These are phyloP conservation scores for Fonsecaea pedrosoi DNA, from an alignment of 2,329 filamentous ascomycete species.

Conservation along the genomic window DNA sequence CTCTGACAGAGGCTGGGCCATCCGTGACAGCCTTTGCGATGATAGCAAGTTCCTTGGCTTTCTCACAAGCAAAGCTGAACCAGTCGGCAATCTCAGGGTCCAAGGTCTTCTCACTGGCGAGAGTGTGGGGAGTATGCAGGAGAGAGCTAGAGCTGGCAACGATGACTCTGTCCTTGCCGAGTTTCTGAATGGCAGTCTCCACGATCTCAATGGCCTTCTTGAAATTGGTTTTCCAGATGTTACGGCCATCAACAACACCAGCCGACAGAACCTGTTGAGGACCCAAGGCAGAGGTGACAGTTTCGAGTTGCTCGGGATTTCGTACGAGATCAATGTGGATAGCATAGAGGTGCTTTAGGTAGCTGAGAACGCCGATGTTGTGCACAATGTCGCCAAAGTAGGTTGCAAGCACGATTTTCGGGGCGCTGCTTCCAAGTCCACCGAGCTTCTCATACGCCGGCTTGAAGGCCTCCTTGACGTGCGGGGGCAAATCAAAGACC, in stretches of 20 bases:
- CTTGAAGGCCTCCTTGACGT: conserved; percentile 97
- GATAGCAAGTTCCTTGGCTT: conserved; percentile 85
- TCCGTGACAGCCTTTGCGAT: conserved; percentile 98
- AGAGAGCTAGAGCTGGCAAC: conserved; percentile 97
- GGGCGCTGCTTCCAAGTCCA: conserved; percentile 77
- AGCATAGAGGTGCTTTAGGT: conserved; percentile 74
- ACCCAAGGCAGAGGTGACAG: conserved; percentile 81
- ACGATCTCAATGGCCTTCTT: conserved; percentile 90
- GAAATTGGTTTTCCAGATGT: conserved; percentile 99
- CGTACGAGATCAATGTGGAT: conserved; percentile 96
- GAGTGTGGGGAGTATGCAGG: conserved; percentile 97
- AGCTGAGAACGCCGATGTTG: conserved; percentile 90
- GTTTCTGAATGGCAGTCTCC: conserved; percentile 89
- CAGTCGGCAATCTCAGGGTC: conserved; percentile 91
- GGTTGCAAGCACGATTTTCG: conserved; percentile 88
- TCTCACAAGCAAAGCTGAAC: conserved; percentile 98
- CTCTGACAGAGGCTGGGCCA: conserved; percentile 82
- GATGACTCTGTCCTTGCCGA: conserved; percentile 96
- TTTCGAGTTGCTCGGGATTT: conserved; percentile 95
- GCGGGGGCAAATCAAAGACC: conserved; percentile 88
- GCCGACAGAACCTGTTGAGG: conserved; percentile 88
- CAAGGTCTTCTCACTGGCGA: conserved; percentile 98
- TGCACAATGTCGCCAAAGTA: conserved; percentile 99
- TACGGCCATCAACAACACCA: conserved; percentile 97
- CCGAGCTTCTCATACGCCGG: conserved; percentile 91